A percentile compares a stretch with the other conserved stretches of the same genome.
Conservation (phyloP, 2,329 filamentous ascomycete genomes). For the Aspergillus fumigatiaffinis region DNA sequence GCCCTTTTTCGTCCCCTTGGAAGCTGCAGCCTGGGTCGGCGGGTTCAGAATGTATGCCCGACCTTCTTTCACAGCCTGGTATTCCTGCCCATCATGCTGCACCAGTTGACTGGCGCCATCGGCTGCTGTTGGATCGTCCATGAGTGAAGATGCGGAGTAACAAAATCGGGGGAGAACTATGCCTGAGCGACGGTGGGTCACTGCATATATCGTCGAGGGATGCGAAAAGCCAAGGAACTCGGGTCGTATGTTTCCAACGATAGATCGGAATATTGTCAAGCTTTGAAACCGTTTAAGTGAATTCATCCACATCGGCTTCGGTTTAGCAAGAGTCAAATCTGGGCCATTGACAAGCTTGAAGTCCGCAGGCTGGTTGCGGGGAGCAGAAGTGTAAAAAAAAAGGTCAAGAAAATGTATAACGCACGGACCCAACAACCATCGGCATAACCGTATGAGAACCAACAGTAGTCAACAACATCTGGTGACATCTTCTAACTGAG, state of each 20-base stretch:
- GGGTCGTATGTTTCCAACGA: background rate
- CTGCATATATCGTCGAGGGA: background rate
- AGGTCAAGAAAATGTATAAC: background rate
- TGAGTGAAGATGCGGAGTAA: constrained; percentile 6
- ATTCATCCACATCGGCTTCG: background rate
- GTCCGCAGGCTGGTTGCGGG: background rate
- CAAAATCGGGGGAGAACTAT: background rate
- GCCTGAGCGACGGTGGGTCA: constrained; percentile 2
- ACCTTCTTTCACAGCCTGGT: constrained; percentile 63
- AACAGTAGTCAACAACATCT: background rate
- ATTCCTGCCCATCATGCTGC: constrained; percentile 50
- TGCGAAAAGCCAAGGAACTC: background rate
- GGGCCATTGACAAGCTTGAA: background rate
- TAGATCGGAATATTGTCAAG: background rate
- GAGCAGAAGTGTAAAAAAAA: background rate
- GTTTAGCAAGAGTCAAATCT: background rate
- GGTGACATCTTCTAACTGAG: too few relatives aligned
- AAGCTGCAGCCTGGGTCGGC: constrained; percentile 41
- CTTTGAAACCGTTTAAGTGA: background rate
- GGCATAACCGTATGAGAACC: background rate
- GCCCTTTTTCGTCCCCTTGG: constrained; percentile 42
- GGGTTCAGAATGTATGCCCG: constrained; percentile 65
- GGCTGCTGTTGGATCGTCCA: constrained; percentile 16
- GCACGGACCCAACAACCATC: background rate
- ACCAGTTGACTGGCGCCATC: constrained; percentile 22